Percentiles rank a stretch among this genome's conserved stretches.
These are phyloP conservation scores for Fusarium neocosmosporiellum DNA, from an alignment of 2,329 filamentous ascomycete species.

Conservation along the genomic window DNA sequence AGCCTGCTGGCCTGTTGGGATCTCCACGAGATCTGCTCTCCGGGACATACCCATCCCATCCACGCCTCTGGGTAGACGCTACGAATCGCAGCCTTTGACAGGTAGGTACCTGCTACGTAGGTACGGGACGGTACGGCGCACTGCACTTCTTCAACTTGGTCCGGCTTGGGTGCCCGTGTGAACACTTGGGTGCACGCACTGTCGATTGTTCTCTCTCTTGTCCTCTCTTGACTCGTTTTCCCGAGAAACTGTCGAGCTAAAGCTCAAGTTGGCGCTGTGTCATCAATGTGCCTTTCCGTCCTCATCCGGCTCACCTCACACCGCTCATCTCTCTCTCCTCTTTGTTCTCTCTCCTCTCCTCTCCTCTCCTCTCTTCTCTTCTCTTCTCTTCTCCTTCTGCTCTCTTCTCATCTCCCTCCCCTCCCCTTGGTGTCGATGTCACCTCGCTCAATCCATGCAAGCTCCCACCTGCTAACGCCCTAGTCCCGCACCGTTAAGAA, in stretches of 20 bases:
- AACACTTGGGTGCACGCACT: neutral
- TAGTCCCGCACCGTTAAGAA: slow-evolving; percentile 46
- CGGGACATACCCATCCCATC: slow-evolving; percentile 20
- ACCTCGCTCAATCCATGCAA: slow-evolving; percentile 34
- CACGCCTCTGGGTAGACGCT: slow-evolving; percentile 24
- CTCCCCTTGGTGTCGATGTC: slow-evolving; percentile 15
- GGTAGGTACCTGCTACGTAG: slow-evolving; percentile 4
- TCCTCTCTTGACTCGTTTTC: neutral
- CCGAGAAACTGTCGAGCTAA: slow-evolving; percentile 7
- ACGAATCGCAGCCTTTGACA: slow-evolving; percentile 14
- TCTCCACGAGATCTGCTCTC: slow-evolving; percentile 40
- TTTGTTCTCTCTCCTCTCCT: slow-evolving; percentile 21
- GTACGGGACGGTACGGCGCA: slow-evolving; percentile 1
- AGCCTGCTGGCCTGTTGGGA: slow-evolving; percentile 34
- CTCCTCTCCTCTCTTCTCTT: slow-evolving; percentile 9
- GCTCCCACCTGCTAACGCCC: slow-evolving; percentile 30
- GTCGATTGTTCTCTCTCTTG: neutral
- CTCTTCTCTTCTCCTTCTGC: slow-evolving; percentile 3
- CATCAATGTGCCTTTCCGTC: slow-evolving; percentile 18
- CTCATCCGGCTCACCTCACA: slow-evolving; percentile 25
- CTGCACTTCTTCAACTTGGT: neutral
- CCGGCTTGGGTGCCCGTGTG: neutral
- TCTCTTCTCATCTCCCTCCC: slow-evolving; percentile 14
- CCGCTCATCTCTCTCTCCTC: slow-evolving; percentile 26
- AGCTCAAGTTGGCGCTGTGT: slow-evolving; percentile 32